Base-by-base conservation (phyloP, 257 asterid genomes). In the Perilla frutescens region DNA sequence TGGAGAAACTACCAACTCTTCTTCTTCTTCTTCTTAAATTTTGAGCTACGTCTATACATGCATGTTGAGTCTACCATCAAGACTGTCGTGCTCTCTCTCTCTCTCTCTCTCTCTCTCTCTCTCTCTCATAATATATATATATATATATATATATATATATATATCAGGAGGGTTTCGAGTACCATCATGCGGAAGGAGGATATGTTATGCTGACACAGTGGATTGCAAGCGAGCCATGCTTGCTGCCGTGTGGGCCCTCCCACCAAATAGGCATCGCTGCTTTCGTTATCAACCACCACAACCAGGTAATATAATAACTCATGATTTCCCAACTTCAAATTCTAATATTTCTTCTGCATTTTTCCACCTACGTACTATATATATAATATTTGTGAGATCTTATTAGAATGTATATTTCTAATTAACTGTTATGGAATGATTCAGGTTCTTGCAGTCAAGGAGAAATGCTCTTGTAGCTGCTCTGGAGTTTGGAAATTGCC, bases 251-350 rank as follows among this genome's bases (percentile, higher is more conserved):
- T 4, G 78, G 84, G 26, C 87, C 84, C 15, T 79, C 80, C 0
- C 87, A 82, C 77, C 87, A 82, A 56, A 82, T 82, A 54, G 87
- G 87, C 59, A 55, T 82, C 6, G 87, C 87, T 6, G 82, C 73
- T 11, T 82, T 82, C 11, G 86, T 79, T 3, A 73, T 79, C 63
- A 76, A 82, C 26, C 63, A 73, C 13, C 39, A 73, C 14, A 73
- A 73, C 71, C 62, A 76, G 81, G 86, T 73, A 20, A 20, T 20
- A 20, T 20, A 20, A 20, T 20, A 20, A 20, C n/a, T n/a, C n/a
- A n/a, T n/a, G n/a, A n/a, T n/a, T n/a, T n/a, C n/a, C n/a, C n/a
- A n/a, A n/a, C 26, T 20, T 20, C 26, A 20, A 20, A 20, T 20
- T 20, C 26, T 20, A 20, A 20, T 20, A 20, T 20, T 20, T 20